phyloP scores from a whole-genome alignment of 345 rosid genomes.

The Nephelium lappaceum region DNA sequence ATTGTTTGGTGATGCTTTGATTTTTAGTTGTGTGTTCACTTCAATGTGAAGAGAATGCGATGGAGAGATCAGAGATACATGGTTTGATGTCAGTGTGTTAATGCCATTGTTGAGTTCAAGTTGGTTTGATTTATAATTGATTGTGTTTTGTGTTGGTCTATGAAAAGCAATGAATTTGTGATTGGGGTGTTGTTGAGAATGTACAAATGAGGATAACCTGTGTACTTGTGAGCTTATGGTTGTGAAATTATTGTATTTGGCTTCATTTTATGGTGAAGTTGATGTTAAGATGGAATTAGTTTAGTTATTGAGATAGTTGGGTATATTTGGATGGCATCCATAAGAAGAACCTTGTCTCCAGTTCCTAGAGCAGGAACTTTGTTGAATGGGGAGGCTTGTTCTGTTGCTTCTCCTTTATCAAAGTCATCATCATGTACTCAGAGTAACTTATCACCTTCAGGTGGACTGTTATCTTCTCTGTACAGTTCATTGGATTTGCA shows the following conservation, averaged over 20 bases:
- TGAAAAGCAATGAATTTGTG: not conserved
- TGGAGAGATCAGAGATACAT: not conserved
- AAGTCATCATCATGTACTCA: constrained; percentile 44
- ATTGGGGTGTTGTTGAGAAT: not conserved
- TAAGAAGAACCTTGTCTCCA: constrained; percentile 61
- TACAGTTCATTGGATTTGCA: constrained; percentile 45
- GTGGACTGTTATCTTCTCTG: constrained; percentile 45
- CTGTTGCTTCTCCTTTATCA: constrained; percentile 60
- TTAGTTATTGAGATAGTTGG: constrained; percentile 10
- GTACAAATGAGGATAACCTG: constrained; percentile 4
- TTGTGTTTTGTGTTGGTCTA: not conserved
- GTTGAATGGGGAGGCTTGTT: constrained; percentile 49
- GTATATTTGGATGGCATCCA: constrained; percentile 59
- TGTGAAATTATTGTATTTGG: constrained; percentile 18
- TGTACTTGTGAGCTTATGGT: not conserved
- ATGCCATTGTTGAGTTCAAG: not conserved
- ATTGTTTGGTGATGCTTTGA: constrained; percentile 4
- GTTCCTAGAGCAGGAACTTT: constrained; percentile 49
- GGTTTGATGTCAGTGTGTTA: not conserved
- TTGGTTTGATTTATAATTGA: constrained; percentile 20
- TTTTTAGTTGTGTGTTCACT: not conserved
- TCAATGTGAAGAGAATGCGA: not conserved
- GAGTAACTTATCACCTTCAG: constrained; percentile 29
- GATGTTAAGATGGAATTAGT: not conserved
- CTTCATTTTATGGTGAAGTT: constrained; percentile 1